Percentiles rank a stretch among this genome's conserved stretches.
Evolutionary conservation across 805 yeast species (phyloP).

Genomic region (Wickerhamomyces queroliae): DNA sequence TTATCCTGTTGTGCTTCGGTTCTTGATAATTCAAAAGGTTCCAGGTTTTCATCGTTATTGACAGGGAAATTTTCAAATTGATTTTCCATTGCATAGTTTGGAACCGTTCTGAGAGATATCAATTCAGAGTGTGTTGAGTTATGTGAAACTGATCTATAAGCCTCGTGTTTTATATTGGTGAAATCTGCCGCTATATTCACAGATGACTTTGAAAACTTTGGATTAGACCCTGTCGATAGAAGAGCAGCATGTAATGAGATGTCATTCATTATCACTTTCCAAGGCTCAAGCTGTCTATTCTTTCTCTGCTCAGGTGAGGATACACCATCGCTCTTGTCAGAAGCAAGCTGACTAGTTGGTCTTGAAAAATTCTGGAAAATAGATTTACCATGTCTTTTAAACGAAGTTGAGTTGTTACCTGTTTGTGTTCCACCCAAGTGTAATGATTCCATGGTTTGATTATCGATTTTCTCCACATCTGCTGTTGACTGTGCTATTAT

Average conservation of each 20-base stretch:
- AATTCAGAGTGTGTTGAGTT: neutral
- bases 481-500: slow-evolving; percentile 9
- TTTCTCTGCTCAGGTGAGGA: slow-evolving; percentile 2
- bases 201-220: slow-evolving; percentile 8
- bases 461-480: neutral
- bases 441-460: no score
- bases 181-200: slow-evolving; percentile 18
- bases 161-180: slow-evolving; percentile 15
- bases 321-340: slow-evolving; percentile 2
- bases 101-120: neutral
- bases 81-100: no score
- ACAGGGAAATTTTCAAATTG: no score
- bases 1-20: neutral
- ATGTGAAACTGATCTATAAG: neutral
- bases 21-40: no score
- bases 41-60: no score
- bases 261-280: slow-evolving; percentile 30
- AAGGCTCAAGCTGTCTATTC: slow-evolving; percentile 13
- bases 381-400: neutral
- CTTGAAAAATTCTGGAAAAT: neutral
- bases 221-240: slow-evolving; percentile 26
- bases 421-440: no score
- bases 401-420: neutral
- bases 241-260: slow-evolving; percentile 33
- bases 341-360: neutral